A percentile compares a stretch with the other conserved stretches of the same genome.
Conservation (phyloP, 495 filamentous ascomycete species). For the Mytilinidion resinicola region DNA sequence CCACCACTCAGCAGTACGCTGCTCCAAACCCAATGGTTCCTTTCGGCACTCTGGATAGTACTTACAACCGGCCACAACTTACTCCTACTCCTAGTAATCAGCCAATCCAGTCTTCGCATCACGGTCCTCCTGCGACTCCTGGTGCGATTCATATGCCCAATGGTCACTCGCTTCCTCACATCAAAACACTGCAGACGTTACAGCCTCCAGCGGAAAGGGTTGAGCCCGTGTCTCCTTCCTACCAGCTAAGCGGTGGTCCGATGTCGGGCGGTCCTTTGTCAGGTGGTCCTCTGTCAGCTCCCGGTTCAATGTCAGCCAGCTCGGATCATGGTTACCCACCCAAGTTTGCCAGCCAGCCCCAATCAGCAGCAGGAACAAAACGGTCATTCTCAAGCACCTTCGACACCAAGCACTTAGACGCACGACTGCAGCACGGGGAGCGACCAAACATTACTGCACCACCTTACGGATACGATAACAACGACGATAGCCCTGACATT, state of each 20-base stretch:
- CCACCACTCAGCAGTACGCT: slow-evolving; percentile 21
- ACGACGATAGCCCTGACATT: slow-evolving; percentile 21
- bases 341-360: slow-evolving; percentile 12
- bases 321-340: slow-evolving; percentile 15
- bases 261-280: not conserved
- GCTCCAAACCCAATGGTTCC: slow-evolving; percentile 19
- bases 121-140: slow-evolving; percentile 17
- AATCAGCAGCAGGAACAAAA: slow-evolving; percentile 22
- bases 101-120: slow-evolving; percentile 27
- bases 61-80: slow-evolving; percentile 22
- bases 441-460: slow-evolving; percentile 26
- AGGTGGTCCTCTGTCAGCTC: not conserved
- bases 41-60: slow-evolving; percentile 15
- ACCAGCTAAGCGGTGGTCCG: slow-evolving; percentile 2
- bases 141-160: slow-evolving; percentile 16
- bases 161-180: slow-evolving; percentile 26
- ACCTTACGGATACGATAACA: slow-evolving; percentile 12
- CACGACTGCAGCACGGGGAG: slow-evolving; percentile 32
- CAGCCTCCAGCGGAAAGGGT: slow-evolving; percentile 21
- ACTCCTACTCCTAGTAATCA: slow-evolving; percentile 14
- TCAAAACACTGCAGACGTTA: slow-evolving; percentile 29
- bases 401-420: slow-evolving; percentile 30
- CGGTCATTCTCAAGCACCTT: slow-evolving; percentile 31
- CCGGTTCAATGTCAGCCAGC: slow-evolving; percentile 19
- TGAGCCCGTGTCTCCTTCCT: slow-evolving; percentile 27